Base-by-base conservation (phyloP, 2,329 filamentous ascomycete species). In the Epichloe hybrida region DNA sequence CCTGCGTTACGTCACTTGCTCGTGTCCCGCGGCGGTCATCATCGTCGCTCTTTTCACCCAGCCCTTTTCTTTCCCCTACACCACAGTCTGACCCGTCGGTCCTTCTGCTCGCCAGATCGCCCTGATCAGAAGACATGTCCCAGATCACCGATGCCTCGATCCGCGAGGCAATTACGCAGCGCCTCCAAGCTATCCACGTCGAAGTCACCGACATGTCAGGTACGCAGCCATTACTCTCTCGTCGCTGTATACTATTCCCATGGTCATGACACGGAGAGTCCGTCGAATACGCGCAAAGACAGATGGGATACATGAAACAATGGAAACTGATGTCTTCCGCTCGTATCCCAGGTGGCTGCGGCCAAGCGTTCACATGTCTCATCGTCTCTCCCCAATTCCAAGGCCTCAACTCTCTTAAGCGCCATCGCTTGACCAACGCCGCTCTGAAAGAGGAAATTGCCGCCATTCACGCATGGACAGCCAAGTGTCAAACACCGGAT, bases 201-300 rank as follows among this genome's bases (percentile, higher is more conserved):
- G 83, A 93, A 61, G 88, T 96, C 59, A 85, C 87, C 56, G 91
- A 97, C 70, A 81, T 95, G 74, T 95, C 89, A 56, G 91, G 90
- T 95, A 78, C 53, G 73, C 64, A 31, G 20, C 48, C 44, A 23
- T 43, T 39, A 3, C 43, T 34, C 11, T 35, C 27, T 23, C 39
- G 36, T n/a, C n/a, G 13, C 36, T 11, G 13, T 38, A 31, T 31
- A 1, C 31, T 31, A 4, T 31, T 31, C 36, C 13, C 36, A n/a
- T n/a, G 36, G 36, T 31, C 27, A 31, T 31, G 27, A 31, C 27
- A 31, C 0, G 31, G 8, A 31, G 9, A 31, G 31, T 31, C 9
- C 36, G 36, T n/a, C 12, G 36, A 38, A 38, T n/a, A 15, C 5
- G 17, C 20, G 17, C 20, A 35, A 11, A n/a, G 20, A n/a, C 13